phyloP scores from a whole-genome alignment of 2,329 filamentous ascomycete genomes.

The Passalora sequoiae region DNA sequence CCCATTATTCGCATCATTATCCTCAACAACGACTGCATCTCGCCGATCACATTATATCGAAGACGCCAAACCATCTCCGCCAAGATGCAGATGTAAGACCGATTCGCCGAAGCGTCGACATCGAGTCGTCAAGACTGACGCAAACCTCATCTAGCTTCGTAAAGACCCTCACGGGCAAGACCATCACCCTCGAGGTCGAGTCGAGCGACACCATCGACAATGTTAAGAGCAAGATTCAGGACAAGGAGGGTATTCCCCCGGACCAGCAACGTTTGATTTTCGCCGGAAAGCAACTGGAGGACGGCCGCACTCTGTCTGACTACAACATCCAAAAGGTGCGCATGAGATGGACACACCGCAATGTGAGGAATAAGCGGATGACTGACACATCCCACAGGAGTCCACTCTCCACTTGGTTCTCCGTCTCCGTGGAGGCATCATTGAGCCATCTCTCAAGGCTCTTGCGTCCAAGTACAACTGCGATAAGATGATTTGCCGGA shows the following conservation, averaged over 20 bases:
- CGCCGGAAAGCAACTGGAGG: too few species aligned
- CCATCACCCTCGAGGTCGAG: conserved; percentile 99
- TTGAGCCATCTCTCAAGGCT: conserved; percentile 97
- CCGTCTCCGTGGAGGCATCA: conserved; percentile 92
- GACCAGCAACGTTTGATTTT: too few species aligned
- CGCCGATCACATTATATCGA: too few species aligned
- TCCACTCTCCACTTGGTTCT: conserved; percentile 97
- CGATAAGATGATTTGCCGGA: conserved; percentile 99
- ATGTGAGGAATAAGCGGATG: too few species aligned
- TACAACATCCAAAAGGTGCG: conserved; percentile 99
- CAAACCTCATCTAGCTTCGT: conserved; percentile 69
- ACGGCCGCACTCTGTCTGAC: too few species aligned
- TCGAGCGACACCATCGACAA: conserved; percentile 99
- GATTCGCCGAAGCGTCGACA: conserved; percentile 12
- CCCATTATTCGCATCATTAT: too few species aligned
- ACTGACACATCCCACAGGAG: conserved; percentile 99
- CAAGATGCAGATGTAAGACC: conserved; percentile 33
- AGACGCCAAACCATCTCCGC: too few species aligned
- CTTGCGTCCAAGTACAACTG: conserved; percentile 99
- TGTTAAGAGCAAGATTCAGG: conserved; percentile 99
- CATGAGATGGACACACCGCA: conserved; percentile 99
- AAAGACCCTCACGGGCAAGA: conserved; percentile 99
- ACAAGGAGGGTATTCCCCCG: too few species aligned
- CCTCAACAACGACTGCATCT: too few species aligned
- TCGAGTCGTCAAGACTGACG: conserved; percentile 17